Evolutionary conservation across 75 land plant species (phyloP).

Genomic region (Cupressus sempervirens): DNA sequence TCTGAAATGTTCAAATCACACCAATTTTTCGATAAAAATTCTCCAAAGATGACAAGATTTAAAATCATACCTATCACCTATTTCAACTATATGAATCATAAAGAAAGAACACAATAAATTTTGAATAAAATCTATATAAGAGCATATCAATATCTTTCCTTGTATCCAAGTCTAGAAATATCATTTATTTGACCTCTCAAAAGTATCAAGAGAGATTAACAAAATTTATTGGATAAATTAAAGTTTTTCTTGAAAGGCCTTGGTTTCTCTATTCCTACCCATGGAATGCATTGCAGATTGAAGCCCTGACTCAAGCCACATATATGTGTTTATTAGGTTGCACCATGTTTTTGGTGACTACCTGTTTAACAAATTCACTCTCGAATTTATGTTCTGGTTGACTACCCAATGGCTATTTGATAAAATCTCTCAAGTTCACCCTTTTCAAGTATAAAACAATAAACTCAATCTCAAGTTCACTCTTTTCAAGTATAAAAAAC

Average conservation of each 20-base stretch:
- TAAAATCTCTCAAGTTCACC: conserved; percentile 80
- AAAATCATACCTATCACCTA: not conserved
- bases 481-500: conserved; percentile 34
- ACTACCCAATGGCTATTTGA: conserved; percentile 93
- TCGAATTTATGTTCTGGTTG: too few relatives aligned
- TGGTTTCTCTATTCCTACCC: conserved; percentile 90
- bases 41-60: not conserved
- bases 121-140: not conserved
- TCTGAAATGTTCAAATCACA: not conserved
- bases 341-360: conserved; percentile 13
- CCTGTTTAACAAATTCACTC: not conserved
- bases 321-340: conserved; percentile 95
- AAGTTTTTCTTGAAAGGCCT: conserved; percentile 87
- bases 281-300: conserved; percentile 99
- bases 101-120: not conserved
- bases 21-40: not conserved
- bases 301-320: conserved; percentile 95
- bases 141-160: not conserved
- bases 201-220: not conserved
- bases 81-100: not conserved
- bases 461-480: too few relatives aligned
- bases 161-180: not conserved
- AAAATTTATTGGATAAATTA: not conserved
- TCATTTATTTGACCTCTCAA: not conserved
- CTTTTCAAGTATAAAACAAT: conserved; percentile 72